phyloP scores from a whole-genome alignment of 306 rosid genomes.

The Herpetospermum pedunculosum region DNA sequence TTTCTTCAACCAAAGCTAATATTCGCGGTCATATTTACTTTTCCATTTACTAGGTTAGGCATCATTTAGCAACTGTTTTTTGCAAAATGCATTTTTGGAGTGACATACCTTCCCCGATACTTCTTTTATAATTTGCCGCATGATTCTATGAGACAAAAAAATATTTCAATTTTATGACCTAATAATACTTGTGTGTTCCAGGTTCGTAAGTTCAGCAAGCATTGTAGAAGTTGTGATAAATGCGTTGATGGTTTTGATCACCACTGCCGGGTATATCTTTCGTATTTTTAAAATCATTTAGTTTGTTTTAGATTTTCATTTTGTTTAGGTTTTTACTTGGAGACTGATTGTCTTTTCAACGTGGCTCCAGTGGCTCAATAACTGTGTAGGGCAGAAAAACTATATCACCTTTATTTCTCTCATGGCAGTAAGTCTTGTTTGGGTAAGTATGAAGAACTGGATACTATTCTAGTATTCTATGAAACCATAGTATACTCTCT shows the following conservation, averaged over 20 bases:
- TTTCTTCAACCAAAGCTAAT: background rate
- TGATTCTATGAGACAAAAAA: background rate
- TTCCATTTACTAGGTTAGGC: background rate
- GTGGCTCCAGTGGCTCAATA: slow-evolving; percentile 94
- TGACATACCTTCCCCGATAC: background rate
- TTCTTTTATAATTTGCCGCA: background rate
- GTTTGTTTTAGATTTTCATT: slow-evolving; percentile 15
- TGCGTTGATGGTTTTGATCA: slow-evolving; percentile 98
- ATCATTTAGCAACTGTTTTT: slow-evolving; percentile 1
- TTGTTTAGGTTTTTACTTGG: slow-evolving; percentile 1
- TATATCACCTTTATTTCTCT: slow-evolving; percentile 76
- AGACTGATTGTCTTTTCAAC: slow-evolving; percentile 21
- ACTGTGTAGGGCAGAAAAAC: slow-evolving; percentile 91
- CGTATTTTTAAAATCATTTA: background rate
- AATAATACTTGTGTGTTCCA: slow-evolving; percentile 26
- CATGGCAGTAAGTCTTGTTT: slow-evolving; percentile 77
- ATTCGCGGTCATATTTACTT: background rate
- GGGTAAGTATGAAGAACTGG: slow-evolving; percentile 53
- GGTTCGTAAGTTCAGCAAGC: slow-evolving; percentile 97
- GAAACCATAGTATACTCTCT: background rate
- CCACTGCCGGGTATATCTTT: slow-evolving; percentile 77
- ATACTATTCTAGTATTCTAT: slow-evolving; percentile 1
- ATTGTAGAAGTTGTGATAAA: slow-evolving; percentile 97
- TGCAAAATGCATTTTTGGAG: background rate
- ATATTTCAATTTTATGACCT: background rate